A percentile compares a stretch with the other conserved stretches of the same genome.
phyloP scores from a whole-genome alignment of 441 rosid species.

The Metrosideros polymorpha region DNA sequence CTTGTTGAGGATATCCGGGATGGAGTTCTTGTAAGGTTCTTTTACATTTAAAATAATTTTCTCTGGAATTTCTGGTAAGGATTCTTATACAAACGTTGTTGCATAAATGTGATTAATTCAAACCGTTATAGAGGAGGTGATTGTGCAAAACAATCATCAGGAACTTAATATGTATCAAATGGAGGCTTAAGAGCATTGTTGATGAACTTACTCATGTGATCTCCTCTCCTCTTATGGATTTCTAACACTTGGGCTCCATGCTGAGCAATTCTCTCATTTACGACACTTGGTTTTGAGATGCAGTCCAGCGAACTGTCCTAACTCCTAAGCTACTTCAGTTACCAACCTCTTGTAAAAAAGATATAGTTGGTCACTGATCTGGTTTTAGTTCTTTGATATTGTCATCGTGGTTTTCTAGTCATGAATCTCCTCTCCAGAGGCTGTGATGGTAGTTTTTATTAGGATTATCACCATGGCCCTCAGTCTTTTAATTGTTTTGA shows the following conservation, averaged over 20 bases:
- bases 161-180: background rate
- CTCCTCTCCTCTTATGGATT: background rate
- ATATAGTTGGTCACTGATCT: background rate
- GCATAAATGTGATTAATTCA: background rate
- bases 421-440: too few relatives aligned
- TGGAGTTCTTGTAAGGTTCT: constrained; percentile 77
- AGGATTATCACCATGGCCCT: too few relatives aligned
- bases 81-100: background rate
- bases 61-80: background rate
- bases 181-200: background rate
- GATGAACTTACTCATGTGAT: background rate
- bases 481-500: background rate
- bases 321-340: background rate
- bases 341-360: background rate
- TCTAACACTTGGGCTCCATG: background rate
- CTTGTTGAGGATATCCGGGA: constrained; percentile 88
- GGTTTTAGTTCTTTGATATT: background rate
- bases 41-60: background rate
- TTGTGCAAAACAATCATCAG: background rate
- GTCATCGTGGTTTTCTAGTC: background rate
- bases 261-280: background rate
- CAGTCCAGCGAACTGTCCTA: background rate
- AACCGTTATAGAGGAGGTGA: background rate
- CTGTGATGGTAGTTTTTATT: too few relatives aligned
- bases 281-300: background rate